Percentiles rank a stretch among this genome's conserved stretches.
These are phyloP conservation scores for Dryas octopetala DNA, from an alignment of 306 rosid genomes.

Conservation along the genomic window DNA sequence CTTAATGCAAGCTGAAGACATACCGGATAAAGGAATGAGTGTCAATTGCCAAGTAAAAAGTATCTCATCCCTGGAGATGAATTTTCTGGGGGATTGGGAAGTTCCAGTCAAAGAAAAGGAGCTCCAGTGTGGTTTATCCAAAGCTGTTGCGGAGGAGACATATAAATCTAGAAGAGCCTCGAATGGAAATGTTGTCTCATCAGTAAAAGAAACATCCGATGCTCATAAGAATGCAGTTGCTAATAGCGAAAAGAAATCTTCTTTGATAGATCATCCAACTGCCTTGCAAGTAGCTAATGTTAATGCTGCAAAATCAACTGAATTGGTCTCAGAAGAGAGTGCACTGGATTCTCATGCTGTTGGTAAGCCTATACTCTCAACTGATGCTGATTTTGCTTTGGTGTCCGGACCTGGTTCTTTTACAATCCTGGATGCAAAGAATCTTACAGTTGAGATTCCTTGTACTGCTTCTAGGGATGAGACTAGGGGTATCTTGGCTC, in stretches of 20 bases:
- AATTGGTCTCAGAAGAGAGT: constrained; percentile 26
- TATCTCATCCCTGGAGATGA: constrained; percentile 24
- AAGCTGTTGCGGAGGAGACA: constrained; percentile 27
- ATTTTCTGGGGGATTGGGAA: constrained; percentile 29
- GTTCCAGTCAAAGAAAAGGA: constrained; percentile 30
- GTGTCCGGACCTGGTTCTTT: constrained; percentile 31
- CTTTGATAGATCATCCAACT: constrained; percentile 29
- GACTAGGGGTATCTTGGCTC: constrained; percentile 25
- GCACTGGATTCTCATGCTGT: constrained; percentile 17
- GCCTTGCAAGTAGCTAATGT: constrained; percentile 25
- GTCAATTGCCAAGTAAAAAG: constrained; percentile 28
- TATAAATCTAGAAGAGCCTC: constrained; percentile 12
- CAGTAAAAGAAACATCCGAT: constrained; percentile 27
- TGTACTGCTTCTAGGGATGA: constrained; percentile 37
- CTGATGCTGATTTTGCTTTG: constrained; percentile 32
- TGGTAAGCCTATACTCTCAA: constrained; percentile 15
- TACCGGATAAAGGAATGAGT: constrained; percentile 29
- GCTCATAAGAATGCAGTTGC: constrained; percentile 28
- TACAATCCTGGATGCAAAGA: constrained; percentile 28
- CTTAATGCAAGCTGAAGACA: constrained; percentile 28
- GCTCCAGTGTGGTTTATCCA: constrained; percentile 17
- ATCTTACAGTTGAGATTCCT: constrained; percentile 34
- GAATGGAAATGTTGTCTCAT: constrained; percentile 23
- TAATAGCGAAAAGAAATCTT: constrained; percentile 23
- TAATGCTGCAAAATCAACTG: background rate